These are phyloP conservation scores for Lyophyllum semitale DNA, from an alignment of 768 basidiomycete genomes.

Conservation along the genomic window DNA sequence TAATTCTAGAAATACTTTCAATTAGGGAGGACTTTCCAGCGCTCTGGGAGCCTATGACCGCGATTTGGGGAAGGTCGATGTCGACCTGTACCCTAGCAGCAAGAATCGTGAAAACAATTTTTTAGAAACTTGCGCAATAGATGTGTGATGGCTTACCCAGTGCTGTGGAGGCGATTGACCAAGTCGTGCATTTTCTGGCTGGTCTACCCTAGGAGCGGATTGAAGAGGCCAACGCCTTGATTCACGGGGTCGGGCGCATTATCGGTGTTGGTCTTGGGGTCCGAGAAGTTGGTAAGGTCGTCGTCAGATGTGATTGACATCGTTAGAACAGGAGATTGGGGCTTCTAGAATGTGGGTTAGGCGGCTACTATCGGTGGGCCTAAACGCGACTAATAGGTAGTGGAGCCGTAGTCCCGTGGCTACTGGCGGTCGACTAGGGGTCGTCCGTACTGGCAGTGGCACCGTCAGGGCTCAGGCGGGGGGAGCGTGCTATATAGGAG, in stretches of 20 bases:
- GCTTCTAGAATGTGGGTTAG: no score
- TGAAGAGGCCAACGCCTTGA: slow-evolving; percentile 47
- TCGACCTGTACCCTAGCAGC: slow-evolving; percentile 66
- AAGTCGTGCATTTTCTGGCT: slow-evolving; percentile 54
- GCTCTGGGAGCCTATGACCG: slow-evolving; percentile 72
- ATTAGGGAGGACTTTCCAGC: slow-evolving; percentile 80
- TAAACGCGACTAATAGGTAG: no score
- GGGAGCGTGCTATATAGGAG: no score
- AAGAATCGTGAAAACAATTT: not conserved
- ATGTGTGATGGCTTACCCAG: slow-evolving; percentile 51
- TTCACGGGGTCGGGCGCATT: no score
- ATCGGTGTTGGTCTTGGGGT: not conserved
- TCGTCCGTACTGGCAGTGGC: no score
- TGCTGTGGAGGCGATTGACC: slow-evolving; percentile 54
- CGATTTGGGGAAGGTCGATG: slow-evolving; percentile 73
- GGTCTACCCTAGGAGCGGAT: slow-evolving; percentile 32
- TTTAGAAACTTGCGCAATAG: no score
- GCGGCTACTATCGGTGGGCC: no score
- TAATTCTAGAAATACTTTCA: slow-evolving; percentile 75
- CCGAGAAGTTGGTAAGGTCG: not conserved
- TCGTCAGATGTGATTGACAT: not conserved
- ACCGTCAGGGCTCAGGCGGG: no score
- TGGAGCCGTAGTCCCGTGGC: no score
- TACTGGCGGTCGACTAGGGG: no score
- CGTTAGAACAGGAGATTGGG: no score